A percentile compares a stretch with the other conserved stretches of the same genome.
Evolutionary conservation across 805 yeast species (phyloP).

Genomic region (Komagataella mondaviorum): DNA sequence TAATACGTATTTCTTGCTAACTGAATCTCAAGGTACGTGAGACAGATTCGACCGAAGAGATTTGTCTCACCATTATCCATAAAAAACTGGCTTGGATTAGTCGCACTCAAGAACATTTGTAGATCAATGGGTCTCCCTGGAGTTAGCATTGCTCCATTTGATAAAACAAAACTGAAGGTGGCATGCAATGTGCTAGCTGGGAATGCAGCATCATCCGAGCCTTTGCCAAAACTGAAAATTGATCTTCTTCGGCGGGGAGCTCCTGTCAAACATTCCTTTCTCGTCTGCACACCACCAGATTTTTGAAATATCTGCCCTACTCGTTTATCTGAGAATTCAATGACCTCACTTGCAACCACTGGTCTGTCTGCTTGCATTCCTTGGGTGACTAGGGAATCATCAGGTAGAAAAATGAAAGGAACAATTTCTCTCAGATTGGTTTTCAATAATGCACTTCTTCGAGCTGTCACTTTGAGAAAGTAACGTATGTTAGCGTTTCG

Average conservation of each 20-base stretch:
- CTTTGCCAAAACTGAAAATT: background rate
- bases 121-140: slow-evolving; percentile 6
- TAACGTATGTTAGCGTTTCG: slow-evolving; percentile 28
- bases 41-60: slow-evolving; percentile 26
- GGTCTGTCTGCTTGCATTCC: background rate
- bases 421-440: slow-evolving; percentile 29
- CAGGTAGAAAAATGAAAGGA: slow-evolving; percentile 43
- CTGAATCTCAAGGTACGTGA: slow-evolving; percentile 24
- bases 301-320: slow-evolving; percentile 6
- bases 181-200: background rate
- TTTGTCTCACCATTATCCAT: slow-evolving; percentile 4
- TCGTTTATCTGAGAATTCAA: slow-evolving; percentile 18
- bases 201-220: background rate
- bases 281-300: slow-evolving; percentile 4
- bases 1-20: slow-evolving; percentile 14
- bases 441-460: slow-evolving; percentile 29
- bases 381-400: slow-evolving; percentile 12
- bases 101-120: background rate
- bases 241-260: slow-evolving; percentile 6
- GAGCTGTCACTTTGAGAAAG: slow-evolving; percentile 49
- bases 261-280: slow-evolving; percentile 6
- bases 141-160: slow-evolving; percentile 1
- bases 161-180: background rate
- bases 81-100: background rate
- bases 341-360: background rate